Conservation (phyloP, 257 asterid species). For the Petrea volubilis region DNA sequence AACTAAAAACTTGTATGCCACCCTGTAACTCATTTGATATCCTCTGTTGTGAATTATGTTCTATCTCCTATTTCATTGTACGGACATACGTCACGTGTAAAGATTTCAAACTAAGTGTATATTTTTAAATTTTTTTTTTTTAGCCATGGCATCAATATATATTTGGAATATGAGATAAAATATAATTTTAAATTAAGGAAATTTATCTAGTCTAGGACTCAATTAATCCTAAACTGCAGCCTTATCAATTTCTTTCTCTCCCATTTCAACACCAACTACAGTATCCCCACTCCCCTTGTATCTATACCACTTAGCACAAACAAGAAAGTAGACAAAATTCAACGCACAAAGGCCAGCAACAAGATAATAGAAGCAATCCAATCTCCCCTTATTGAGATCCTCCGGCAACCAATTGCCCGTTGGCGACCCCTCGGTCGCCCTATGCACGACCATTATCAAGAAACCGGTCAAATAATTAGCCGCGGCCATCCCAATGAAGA, state of each 20-base stretch:
- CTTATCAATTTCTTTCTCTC: conserved; percentile 12
- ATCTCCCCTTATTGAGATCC: conserved; percentile 77
- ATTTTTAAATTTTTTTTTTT: too few relatives aligned
- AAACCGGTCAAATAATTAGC: conserved; percentile 62
- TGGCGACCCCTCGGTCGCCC: conserved; percentile 48
- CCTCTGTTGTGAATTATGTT: too few relatives aligned
- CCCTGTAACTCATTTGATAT: too few relatives aligned
- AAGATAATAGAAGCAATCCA: conserved; percentile 71
- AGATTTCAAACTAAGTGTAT: too few relatives aligned
- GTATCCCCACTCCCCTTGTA: conserved; percentile 61
- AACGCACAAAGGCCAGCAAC: conserved; percentile 51
- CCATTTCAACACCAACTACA: conserved; percentile 44
- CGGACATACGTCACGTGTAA: too few relatives aligned
- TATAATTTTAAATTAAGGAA: too few relatives aligned
- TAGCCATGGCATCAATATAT: too few relatives aligned
- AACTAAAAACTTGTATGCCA: too few relatives aligned
- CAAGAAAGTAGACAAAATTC: conserved; percentile 55
- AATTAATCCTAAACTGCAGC: background rate
- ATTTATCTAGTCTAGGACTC: background rate
- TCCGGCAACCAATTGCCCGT: conserved; percentile 89
- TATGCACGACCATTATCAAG: conserved; percentile 56
- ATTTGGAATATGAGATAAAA: too few relatives aligned
- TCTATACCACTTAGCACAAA: conserved; percentile 76
- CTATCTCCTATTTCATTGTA: too few relatives aligned
- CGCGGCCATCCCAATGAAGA: conserved; percentile 61